Percentiles rank a stretch among this genome's conserved stretches.
phyloP scores from a whole-genome alignment of 2,329 filamentous ascomycete species.

The Cercospora berteroae region DNA sequence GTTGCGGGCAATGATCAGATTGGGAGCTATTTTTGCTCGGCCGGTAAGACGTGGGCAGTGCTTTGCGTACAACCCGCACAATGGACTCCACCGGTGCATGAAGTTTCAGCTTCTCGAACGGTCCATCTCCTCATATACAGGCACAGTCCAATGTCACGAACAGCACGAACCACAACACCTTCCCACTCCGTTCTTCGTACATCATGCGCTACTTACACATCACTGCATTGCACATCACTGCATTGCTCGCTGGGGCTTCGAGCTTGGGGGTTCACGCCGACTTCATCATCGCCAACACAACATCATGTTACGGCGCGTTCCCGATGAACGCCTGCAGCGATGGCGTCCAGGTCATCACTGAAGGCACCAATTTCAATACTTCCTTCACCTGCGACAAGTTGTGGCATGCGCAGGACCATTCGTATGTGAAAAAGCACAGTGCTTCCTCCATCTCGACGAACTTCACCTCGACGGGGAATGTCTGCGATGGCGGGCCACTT shows the following conservation, averaged over 20 bases:
- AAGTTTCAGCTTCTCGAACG: not conserved
- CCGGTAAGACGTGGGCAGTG: not conserved
- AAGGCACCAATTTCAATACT: constrained; percentile 12
- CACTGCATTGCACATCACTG: not conserved
- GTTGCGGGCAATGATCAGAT: not conserved
- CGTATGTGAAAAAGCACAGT: constrained; percentile 12
- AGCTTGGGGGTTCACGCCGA: not conserved
- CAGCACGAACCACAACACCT: not conserved
- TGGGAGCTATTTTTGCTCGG: not conserved
- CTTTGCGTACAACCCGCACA: not conserved
- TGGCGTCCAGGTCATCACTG: constrained; percentile 18
- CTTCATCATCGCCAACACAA: constrained; percentile 22
- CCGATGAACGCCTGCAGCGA: constrained; percentile 11
- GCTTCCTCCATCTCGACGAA: not conserved
- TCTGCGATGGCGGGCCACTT: constrained; percentile 14
- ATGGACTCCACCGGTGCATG: not conserved
- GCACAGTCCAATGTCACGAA: not conserved
- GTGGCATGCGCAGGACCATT: constrained; percentile 2
- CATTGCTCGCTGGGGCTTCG: not conserved
- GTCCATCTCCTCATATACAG: not conserved
- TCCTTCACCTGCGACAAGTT: constrained; percentile 16
- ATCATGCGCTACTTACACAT: not conserved
- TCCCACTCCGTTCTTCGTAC: not conserved
- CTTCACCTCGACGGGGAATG: constrained; percentile 17
- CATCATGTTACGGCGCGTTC: constrained; percentile 20